Evolutionary conservation across 2,329 filamentous ascomycete species (phyloP), one percentile per base, ranked within the genome.

Genomic region (Monosporascus cannonballus): DNA sequence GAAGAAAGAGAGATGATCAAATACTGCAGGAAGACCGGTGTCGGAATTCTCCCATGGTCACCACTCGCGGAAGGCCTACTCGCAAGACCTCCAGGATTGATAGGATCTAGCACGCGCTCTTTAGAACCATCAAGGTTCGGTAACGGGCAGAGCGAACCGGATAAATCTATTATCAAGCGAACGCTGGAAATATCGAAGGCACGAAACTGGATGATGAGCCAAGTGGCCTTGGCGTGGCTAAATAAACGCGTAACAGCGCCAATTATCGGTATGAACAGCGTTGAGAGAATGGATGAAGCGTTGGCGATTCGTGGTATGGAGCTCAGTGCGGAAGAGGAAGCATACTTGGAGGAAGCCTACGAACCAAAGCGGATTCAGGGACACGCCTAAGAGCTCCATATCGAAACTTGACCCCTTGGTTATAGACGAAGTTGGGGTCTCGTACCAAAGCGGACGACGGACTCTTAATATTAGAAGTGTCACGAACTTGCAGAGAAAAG

Each of bases 1-100:
- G 83, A 86, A 54, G 83, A 73, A 56, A 59, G 70, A n/a, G 71
- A 74, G 55, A 74, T 73, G 71, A 71, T 61, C 38, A 62, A 66
- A 1, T 75, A 68, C 54, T 76, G 73, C 48, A 68, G 71, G 5
- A 67, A 67, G 27, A 74, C 70, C 2, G 70, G 70, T 4, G 70
- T 72, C 34, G 69, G 69, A 2, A 47, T 71, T 24, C 38, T 46
- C 14, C 38, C 38, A 24, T 50, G 48, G 48, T 50, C 48, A 15
- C 48, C 48, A 18, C 25, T 50, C 14, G 48, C 48, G 36, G 48
- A 50, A 17, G 48, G 48, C 6, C 22, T 41, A 18, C 24, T 50
- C 11, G 48, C 48, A 34, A 20, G 48, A 15, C 48, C 48, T 4
- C 38, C 41, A 15, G 48, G 41, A 3, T 20, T 41, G 36, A 27